A percentile compares a stretch with the other conserved stretches of the same genome.
Evolutionary conservation across 192 early-diverging fungal species (phyloP).

Genomic region (Umbelopsis sp.): DNA sequence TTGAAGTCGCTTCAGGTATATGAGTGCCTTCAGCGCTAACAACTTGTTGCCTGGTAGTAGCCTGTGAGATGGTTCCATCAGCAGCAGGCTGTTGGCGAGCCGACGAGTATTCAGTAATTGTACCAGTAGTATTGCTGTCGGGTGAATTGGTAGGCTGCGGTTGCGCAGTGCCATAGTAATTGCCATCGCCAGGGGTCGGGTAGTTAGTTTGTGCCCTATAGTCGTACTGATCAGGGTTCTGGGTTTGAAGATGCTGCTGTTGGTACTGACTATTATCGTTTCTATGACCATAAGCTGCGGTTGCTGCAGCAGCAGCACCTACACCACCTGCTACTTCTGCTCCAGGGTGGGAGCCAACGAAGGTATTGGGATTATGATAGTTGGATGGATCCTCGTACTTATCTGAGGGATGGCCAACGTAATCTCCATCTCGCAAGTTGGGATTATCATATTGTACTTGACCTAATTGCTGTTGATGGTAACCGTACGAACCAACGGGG

Average conservation of each 20-base stretch:
- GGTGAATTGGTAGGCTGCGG: too few species aligned
- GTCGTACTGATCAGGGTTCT: neutral
- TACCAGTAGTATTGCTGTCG: too few species aligned
- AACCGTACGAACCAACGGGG: neutral
- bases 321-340: neutral
- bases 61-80: too few species aligned
- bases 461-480: neutral
- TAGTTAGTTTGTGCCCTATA: too few species aligned
- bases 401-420: neutral
- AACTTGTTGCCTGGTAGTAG: too few species aligned
- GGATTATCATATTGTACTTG: neutral
- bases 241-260: neutral
- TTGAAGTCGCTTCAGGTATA: too few species aligned
- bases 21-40: too few species aligned
- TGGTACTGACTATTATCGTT: neutral
- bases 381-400: neutral
- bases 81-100: too few species aligned
- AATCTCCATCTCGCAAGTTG: neutral
- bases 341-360: neutral
- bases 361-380: conserved; percentile 4
- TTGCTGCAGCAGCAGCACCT: neutral
- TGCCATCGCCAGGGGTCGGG: too few species aligned
- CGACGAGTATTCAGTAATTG: too few species aligned
- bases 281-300: neutral
- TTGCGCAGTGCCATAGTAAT: neutral